Evolutionary conservation across 2,329 filamentous ascomycete genomes (phyloP), one percentile per base, ranked within the genome.

Genomic region (Aspergillus viridinutans): DNA sequence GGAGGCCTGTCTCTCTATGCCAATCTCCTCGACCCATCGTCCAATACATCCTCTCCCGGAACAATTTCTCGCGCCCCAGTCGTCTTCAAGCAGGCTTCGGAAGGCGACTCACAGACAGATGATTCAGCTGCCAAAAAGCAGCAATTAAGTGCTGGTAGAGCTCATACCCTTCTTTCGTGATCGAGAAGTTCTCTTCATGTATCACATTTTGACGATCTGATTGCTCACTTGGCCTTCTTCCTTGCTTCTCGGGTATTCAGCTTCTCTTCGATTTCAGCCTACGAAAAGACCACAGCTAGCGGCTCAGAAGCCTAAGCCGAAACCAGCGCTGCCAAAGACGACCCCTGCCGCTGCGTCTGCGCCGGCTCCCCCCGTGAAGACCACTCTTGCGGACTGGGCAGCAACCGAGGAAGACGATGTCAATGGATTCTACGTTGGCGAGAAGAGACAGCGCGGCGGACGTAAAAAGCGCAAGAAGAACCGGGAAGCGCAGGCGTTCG

Each of bases 231-330:
- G 68, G 74, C 68, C 63, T 54, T 65, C 66, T 64, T 64, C 67
- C 60, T 63, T 65, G 52, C 56, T 49, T 67, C 64, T 61, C 55
- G 56, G 49, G 52, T 58, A 23, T 61, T 57, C 74, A 83, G 80
- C 83, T 73, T 85, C 89, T 68, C 81, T 95, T 61, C 88, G 89
- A 73, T 96, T 96, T 78, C 90, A 95, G 72, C 91, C 91, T 52
- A 92, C 92, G 63, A 90, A 90, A 68, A 85, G 90, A 59, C 90
- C 90, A 25, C 85, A 91, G 67, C 65, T 88, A 77, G 69, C 83
- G 74, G 68, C 72, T 69, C 76, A 85, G 79, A 86, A 83, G 70
- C 73, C 82, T 45, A 86, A 85, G 67, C 69, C 81, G 40, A 93
- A 92, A 69, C 75, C 83, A 5, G 74, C 79, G 53, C 83, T 89